phyloP scores from a whole-genome alignment of 148 eudicot genomes.

The Vaccinium macrocarpon region DNA sequence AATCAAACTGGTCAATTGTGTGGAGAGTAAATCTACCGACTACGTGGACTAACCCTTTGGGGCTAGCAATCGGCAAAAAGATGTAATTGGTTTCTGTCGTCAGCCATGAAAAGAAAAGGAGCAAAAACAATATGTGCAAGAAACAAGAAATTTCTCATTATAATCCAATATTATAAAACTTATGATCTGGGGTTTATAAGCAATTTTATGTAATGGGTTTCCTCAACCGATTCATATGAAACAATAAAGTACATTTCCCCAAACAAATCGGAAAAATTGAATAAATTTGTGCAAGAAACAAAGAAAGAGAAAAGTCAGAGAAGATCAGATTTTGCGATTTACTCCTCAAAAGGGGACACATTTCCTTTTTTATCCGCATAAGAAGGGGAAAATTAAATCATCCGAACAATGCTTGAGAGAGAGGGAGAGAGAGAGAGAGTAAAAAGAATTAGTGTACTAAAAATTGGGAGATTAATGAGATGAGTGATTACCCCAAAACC shows the following conservation, averaged over 20 bases:
- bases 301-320: neutral
- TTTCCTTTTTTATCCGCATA: too few relatives aligned
- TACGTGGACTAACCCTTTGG: too few relatives aligned
- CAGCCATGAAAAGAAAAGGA: neutral
- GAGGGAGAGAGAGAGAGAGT: neutral
- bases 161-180: neutral
- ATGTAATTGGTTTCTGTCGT: neutral
- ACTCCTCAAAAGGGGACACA: too few relatives aligned
- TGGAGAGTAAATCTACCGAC: too few relatives aligned
- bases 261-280: neutral
- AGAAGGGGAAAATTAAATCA: neutral
- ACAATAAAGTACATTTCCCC: neutral
- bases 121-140: neutral
- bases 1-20: too few relatives aligned
- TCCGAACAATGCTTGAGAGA: neutral
- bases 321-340: neutral
- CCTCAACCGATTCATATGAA: neutral
- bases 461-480: neutral
- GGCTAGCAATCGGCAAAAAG: neutral
- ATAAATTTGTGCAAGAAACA: neutral
- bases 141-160: too few relatives aligned
- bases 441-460: neutral
- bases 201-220: neutral
- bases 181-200: neutral
- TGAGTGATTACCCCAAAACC: slow-evolving; percentile 39